phyloP scores from a whole-genome alignment of 1,284 basidiomycete genomes.

The Volvariella volvacea region DNA sequence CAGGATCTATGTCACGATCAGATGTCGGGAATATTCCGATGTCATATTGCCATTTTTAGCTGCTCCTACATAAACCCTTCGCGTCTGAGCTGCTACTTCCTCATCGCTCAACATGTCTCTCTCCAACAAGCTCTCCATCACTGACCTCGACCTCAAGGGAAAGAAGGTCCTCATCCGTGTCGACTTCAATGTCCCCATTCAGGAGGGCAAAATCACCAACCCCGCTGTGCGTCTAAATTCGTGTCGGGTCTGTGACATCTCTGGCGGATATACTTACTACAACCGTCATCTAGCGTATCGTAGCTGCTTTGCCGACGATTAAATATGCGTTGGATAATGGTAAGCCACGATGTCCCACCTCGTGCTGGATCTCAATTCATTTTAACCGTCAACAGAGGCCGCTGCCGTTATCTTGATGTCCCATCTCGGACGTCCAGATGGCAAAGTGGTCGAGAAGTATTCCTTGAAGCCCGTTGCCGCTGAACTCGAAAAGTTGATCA shows the following conservation, averaged over 20 bases:
- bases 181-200: constrained; percentile 98
- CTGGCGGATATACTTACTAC: too few relatives aligned
- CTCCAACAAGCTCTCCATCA: constrained; percentile 90
- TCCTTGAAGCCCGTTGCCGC: constrained; percentile 83
- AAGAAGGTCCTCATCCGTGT: constrained; percentile 95
- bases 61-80: too few relatives aligned
- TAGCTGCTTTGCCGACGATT: constrained; percentile 94
- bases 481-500: constrained; percentile 60
- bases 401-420: constrained; percentile 92
- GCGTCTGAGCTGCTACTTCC: not conserved
- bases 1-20: too few relatives aligned
- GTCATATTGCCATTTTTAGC: too few relatives aligned
- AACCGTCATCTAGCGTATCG: constrained; percentile 71
- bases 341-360: constrained; percentile 23
- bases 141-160: constrained; percentile 84
- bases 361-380: constrained; percentile 1
- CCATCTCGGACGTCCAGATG: constrained; percentile 96
- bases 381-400: constrained; percentile 49
- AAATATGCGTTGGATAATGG: constrained; percentile 90
- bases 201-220: constrained; percentile 90
- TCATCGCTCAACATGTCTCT: constrained; percentile 74
- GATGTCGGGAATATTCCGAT: too few relatives aligned
- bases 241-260: constrained; percentile 5
- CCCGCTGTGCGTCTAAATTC: constrained; percentile 65
- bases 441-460: constrained; percentile 86